A percentile compares a stretch with the other conserved stretches of the same genome.
Evolutionary conservation across 2,329 filamentous ascomycete species (phyloP).

Genomic region (Camptophora hylomeconis): DNA sequence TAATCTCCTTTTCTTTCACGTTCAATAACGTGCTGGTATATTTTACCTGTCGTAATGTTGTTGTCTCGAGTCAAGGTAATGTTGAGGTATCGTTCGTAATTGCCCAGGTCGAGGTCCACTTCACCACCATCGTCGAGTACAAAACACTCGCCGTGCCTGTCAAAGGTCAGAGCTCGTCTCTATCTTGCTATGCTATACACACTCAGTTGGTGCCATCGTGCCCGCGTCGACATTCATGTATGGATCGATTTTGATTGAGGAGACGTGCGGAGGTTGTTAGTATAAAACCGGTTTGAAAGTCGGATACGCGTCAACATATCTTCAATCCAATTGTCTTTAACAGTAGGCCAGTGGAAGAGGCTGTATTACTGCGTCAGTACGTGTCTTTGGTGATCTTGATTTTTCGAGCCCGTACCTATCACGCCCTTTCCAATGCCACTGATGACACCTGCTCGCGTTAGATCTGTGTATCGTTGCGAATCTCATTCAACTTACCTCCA

Average conservation of each 20-base stretch:
- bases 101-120: constrained; percentile 61
- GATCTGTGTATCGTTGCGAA: constrained; percentile 8
- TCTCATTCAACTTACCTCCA: constrained; percentile 45
- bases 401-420: constrained; percentile 41
- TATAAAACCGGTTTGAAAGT: constrained; percentile 5
- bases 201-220: constrained; percentile 55
- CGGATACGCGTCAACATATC: constrained; percentile 37
- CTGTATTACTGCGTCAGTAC: constrained; percentile 28
- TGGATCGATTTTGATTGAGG: constrained; percentile 59
- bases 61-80: constrained; percentile 72
- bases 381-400: constrained; percentile 18
- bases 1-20: constrained; percentile 62
- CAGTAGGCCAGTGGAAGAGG: constrained; percentile 59
- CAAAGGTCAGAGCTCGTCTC: constrained; percentile 6
- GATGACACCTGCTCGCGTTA: constrained; percentile 28
- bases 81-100: constrained; percentile 70
- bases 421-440: constrained; percentile 47
- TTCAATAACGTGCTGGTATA: constrained; percentile 80
- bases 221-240: constrained; percentile 69
- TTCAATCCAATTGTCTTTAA: constrained; percentile 71
- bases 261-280: constrained; percentile 36
- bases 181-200: constrained; percentile 16
- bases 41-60: constrained; percentile 96
- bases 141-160: constrained; percentile 75
- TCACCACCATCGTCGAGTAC: constrained; percentile 75